A percentile compares a stretch with the other conserved stretches of the same genome.
Evolutionary conservation across 305 asterid genomes (phyloP).

Genomic region (Solanum hybrid): DNA sequence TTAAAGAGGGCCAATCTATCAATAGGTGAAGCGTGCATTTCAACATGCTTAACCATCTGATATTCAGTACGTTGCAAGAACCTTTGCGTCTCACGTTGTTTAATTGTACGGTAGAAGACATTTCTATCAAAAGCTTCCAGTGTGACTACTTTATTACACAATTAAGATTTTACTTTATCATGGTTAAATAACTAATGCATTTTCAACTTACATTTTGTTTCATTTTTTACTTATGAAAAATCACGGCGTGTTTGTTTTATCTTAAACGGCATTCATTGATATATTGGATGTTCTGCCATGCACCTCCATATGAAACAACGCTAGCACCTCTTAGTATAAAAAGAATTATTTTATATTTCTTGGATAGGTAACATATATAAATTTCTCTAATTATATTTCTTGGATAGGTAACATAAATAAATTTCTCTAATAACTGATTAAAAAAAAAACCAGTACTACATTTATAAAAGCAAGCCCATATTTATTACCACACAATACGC

Average conservation of each 20-base stretch:
- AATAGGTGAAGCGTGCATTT: too few relatives aligned
- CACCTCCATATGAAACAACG: background rate
- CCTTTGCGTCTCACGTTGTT: background rate
- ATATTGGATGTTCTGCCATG: background rate
- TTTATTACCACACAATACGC: background rate
- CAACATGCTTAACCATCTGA: background rate
- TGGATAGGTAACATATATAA: background rate
- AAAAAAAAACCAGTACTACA: background rate
- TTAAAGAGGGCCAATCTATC: background rate
- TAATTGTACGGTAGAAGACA: background rate
- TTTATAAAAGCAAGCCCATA: background rate
- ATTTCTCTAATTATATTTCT: background rate
- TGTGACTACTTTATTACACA: background rate
- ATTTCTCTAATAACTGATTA: background rate
- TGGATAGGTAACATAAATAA: background rate
- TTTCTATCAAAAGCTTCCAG: background rate
- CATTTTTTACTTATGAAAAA: background rate
- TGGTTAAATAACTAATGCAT: background rate
- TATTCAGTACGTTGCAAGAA: background rate
- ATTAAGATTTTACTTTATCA: background rate
- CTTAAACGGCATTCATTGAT: background rate
- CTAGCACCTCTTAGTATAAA: background rate
- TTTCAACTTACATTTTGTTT: background rate
- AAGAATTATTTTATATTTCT: background rate
- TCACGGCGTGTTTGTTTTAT: background rate